phyloP scores from a whole-genome alignment of 1,139 yeast genomes.

The Candida gigantensis region DNA sequence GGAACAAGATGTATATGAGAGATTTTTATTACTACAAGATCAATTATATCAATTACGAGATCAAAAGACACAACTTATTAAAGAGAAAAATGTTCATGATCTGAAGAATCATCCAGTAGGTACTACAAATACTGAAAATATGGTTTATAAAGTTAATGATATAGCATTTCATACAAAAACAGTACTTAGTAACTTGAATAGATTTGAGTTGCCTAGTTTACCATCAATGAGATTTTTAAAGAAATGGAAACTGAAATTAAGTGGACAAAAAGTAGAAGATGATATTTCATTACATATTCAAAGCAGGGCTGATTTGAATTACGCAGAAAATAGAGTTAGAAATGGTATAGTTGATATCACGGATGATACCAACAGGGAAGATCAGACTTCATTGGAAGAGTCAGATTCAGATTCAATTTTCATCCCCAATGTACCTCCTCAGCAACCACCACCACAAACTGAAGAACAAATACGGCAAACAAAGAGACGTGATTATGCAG shows the following conservation, averaged over 20 bases:
- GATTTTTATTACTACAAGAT: slow-evolving; percentile 64
- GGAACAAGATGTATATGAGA: slow-evolving; percentile 60
- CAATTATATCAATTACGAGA: slow-evolving; percentile 66
- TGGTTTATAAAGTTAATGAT: slow-evolving; percentile 27
- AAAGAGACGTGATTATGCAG: slow-evolving; percentile 34
- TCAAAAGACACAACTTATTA: slow-evolving; percentile 37
- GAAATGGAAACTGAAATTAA: slow-evolving; percentile 17
- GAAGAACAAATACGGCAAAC: slow-evolving; percentile 21
- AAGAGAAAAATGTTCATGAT: slow-evolving; percentile 17
- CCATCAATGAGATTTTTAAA: slow-evolving; percentile 51
- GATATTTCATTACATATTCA: slow-evolving; percentile 20
- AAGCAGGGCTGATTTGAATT: slow-evolving; percentile 28
- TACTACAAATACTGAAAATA: slow-evolving; percentile 13
- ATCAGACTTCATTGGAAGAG: slow-evolving; percentile 19
- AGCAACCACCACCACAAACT: slow-evolving; percentile 14
- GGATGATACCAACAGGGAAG: slow-evolving; percentile 11
- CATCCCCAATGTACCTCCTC: slow-evolving; percentile 1
- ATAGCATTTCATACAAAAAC: slow-evolving; percentile 36
- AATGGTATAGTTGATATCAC: slow-evolving; percentile 31
- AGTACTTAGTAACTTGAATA: slow-evolving; percentile 34
- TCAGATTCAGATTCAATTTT: slow-evolving; percentile 10
- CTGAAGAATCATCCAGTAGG: slow-evolving; percentile 5
- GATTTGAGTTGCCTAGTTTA: slow-evolving; percentile 58
- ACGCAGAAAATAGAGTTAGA: slow-evolving; percentile 41
- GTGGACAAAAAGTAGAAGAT: slow-evolving; percentile 8